phyloP scores from a whole-genome alignment of 1,284 basidiomycete species.

The Peniophora sp. region DNA sequence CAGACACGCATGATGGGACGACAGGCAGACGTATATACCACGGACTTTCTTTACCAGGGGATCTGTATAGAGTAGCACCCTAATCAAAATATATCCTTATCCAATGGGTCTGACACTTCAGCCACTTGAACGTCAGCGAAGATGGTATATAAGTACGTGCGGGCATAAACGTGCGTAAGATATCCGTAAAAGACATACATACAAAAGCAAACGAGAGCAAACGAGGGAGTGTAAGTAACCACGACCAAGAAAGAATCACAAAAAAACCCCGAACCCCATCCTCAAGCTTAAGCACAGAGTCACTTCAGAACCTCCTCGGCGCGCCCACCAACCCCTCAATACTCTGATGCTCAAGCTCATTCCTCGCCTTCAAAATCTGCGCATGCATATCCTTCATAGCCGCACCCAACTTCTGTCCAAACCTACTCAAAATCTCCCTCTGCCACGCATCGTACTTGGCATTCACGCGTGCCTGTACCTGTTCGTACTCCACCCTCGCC shows the following conservation, averaged over 20 bases:
- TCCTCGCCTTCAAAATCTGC: constrained; percentile 84
- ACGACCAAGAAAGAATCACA: background rate
- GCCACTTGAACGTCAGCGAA: background rate
- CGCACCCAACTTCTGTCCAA: constrained; percentile 86
- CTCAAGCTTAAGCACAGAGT: background rate
- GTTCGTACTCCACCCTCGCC: constrained; percentile 94
- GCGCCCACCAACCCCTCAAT: constrained; percentile 56
- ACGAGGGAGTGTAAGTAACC: background rate
- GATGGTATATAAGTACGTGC: background rate
- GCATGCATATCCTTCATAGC: constrained; percentile 97
- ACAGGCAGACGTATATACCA: background rate
- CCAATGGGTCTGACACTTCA: background rate
- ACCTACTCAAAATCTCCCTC: constrained; percentile 85
- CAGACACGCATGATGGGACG: background rate
- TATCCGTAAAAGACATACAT: background rate
- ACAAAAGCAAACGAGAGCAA: background rate
- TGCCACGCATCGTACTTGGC: constrained; percentile 99
- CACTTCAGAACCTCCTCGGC: constrained; percentile 30
- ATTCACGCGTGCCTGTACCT: constrained; percentile 95
- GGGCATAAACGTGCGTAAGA: background rate
- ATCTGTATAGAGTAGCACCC: background rate
- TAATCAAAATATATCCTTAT: background rate
- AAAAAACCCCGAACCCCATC: background rate
- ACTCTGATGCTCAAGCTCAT: constrained; percentile 88
- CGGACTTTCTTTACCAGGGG: background rate